A percentile compares a stretch with the other conserved stretches of the same genome.
Evolutionary conservation across 257 asterid genomes (phyloP).

Genomic region (Thymus mandschuricus): DNA sequence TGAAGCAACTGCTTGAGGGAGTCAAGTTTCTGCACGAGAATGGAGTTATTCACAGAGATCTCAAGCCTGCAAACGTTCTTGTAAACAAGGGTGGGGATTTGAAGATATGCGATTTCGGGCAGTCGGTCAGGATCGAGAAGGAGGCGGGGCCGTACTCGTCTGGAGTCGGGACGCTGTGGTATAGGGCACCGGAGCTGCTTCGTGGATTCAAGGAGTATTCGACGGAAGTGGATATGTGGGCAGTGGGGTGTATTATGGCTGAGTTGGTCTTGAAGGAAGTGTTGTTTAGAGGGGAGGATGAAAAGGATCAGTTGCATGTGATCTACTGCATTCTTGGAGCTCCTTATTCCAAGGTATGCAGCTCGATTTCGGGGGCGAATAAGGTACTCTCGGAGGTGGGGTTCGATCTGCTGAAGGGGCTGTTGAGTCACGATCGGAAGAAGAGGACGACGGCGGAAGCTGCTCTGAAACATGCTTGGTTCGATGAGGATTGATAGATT

Average conservation of each 20-base stretch:
- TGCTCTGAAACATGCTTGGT: conserved; percentile 9
- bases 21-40: not conserved
- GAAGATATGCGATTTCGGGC: not conserved
- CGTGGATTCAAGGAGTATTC: no score
- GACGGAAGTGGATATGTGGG: no score
- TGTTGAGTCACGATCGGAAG: not conserved
- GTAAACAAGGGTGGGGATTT: not conserved
- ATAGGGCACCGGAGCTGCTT: no score
- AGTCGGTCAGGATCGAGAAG: not conserved
- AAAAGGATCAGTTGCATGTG: not conserved
- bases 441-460: not conserved
- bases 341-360: not conserved
- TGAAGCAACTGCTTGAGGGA: not conserved
- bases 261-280: not conserved
- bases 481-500: not conserved
- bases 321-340: not conserved
- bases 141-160: not conserved
- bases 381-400: not conserved
- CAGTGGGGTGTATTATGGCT: no score
- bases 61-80: not conserved
- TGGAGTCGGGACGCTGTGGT: no score
- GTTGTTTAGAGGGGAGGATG: not conserved
- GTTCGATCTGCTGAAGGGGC: not conserved
- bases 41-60: not conserved
- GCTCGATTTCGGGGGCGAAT: not conserved